These are phyloP conservation scores for Penicillium odoratum DNA, from an alignment of 495 filamentous ascomycete species.

Conservation along the genomic window DNA sequence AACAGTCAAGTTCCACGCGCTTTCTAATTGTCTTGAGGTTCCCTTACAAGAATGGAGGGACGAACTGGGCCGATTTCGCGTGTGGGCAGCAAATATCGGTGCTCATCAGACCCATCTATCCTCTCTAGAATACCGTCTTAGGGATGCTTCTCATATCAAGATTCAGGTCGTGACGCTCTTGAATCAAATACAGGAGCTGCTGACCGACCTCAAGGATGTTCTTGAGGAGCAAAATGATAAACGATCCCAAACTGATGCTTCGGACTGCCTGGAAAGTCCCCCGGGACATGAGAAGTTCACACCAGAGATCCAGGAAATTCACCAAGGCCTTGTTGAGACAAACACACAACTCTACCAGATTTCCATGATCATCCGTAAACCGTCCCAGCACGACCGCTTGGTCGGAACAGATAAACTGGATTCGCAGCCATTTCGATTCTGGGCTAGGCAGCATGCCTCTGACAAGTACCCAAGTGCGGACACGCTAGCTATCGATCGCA, in stretches of 20 bases:
- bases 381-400: slow-evolving; percentile 26
- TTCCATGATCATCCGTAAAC: slow-evolving; percentile 26
- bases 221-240: slow-evolving; percentile 6
- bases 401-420: slow-evolving; percentile 7
- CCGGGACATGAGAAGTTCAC: neutral
- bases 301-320: slow-evolving; percentile 11
- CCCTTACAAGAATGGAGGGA: slow-evolving; percentile 27
- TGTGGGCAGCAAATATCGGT: slow-evolving; percentile 50
- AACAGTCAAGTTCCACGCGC: neutral
- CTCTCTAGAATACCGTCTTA: slow-evolving; percentile 47
- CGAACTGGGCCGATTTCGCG: slow-evolving; percentile 37
- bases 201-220: neutral
- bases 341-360: slow-evolving; percentile 27
- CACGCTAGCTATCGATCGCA: neutral
- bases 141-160: slow-evolving; percentile 49
- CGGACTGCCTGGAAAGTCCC: neutral
- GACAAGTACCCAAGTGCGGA: slow-evolving; percentile 16
- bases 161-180: slow-evolving; percentile 17
- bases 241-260: neutral
- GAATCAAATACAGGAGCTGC: neutral
- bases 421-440: slow-evolving; percentile 7
- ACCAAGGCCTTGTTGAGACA: slow-evolving; percentile 3
- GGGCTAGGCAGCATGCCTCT: slow-evolving; percentile 9
- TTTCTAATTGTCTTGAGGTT: slow-evolving; percentile 6
- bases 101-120: slow-evolving; percentile 41